Evolutionary conservation across 83 land plant species (phyloP), one percentile per base, ranked within the genome.

Genomic region (Isoetes engelmannii): DNA sequence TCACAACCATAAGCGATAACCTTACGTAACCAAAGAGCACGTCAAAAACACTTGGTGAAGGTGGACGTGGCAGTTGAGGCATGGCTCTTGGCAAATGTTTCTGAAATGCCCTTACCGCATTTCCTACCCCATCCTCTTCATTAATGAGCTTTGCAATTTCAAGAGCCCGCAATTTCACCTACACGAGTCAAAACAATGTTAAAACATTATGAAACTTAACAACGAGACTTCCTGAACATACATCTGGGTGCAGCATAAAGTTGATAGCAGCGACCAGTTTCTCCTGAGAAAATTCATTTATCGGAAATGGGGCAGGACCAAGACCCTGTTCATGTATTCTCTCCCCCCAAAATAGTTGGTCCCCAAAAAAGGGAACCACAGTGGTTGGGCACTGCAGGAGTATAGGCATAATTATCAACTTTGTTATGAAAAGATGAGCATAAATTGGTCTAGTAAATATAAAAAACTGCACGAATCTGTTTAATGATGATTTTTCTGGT

Each of bases 301-400:
- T 42, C 6, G 66, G 66, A 63, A 63, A 37, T 42, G 66, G 66
- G 44, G 46, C 46, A 28, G 66, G 66, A 63, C 66, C 66, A 42
- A 63, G 13, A 20, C 66, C 66, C 44, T 28, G 28, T 12, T 21
- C 42, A 42, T 63, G 66, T 28, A 63, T 46, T 7, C 66, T 43
- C 9, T 15, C 66, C 7, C 66, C 45, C 66, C 66, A 63, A 43
- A 63, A 63, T 5, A 28, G 66, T n/a, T 63, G 66, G 45, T 63
- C 66, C 44, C 66, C 66, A 42, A 63, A 63, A n/a, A 63, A 63
- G 5, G 66, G 66, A 7, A 63, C 45, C 6, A 63, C n/a, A 6
- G 66, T 63, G n/a, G 66, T 63, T 6, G 66, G 66, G 44, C 66
- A 63, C 66, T 63, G 46, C 53, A 49, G n/a, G n/a, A n/a, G n/a